Evolutionary conservation across 2,329 filamentous ascomycete species (phyloP).

Genomic region (Paraphoma sp.): DNA sequence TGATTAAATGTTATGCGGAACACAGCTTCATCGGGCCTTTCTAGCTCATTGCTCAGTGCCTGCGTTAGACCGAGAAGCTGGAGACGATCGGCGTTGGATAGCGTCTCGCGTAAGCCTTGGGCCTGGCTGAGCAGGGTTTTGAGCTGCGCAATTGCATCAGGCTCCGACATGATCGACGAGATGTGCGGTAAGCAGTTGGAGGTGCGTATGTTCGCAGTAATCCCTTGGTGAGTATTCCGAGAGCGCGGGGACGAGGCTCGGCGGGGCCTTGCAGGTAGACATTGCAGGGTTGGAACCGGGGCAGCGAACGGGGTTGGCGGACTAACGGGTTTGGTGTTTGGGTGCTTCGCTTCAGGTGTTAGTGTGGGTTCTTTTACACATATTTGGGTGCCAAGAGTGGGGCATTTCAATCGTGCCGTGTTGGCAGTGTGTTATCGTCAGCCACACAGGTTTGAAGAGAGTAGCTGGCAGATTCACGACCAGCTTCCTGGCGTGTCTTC

Average conservation of each 20-base stretch:
- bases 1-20: slow-evolving; percentile 10
- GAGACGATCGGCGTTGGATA: slow-evolving; percentile 11
- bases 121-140: slow-evolving; percentile 5
- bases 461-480: too few species aligned
- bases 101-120: slow-evolving; percentile 4
- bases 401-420: too few species aligned
- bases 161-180: slow-evolving; percentile 1
- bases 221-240: not conserved
- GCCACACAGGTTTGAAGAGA: not conserved
- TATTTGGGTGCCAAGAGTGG: too few species aligned
- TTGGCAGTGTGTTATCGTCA: too few species aligned
- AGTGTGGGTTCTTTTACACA: too few species aligned
- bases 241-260: too few species aligned
- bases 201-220: not conserved
- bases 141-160: slow-evolving; percentile 7
- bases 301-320: too few species aligned
- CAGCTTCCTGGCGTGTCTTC: too few species aligned
- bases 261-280: too few species aligned
- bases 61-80: slow-evolving; percentile 12
- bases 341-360: too few species aligned
- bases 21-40: slow-evolving; percentile 6
- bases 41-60: slow-evolving; percentile 5
- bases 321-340: too few species aligned
- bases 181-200: not conserved
- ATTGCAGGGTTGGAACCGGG: too few species aligned